Percentiles rank a stretch among this genome's conserved stretches.
Conservation (phyloP, 2,329 filamentous ascomycete species). For the Leptographium procerum region DNA sequence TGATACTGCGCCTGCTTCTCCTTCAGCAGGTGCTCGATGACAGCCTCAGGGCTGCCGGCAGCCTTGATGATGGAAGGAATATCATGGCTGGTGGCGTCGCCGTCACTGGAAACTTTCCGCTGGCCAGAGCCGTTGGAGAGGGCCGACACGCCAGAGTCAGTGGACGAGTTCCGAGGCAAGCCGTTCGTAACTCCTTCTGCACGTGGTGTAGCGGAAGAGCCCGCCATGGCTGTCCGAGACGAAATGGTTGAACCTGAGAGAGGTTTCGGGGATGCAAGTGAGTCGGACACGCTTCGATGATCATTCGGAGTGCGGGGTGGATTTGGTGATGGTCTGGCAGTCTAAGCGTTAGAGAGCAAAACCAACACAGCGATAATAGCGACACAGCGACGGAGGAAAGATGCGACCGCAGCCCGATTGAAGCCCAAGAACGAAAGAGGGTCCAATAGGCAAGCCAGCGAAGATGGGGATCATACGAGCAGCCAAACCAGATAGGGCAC, state of each 20-base stretch:
- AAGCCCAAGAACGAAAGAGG: not conserved
- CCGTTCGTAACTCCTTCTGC: conserved; percentile 28
- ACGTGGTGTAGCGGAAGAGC: conserved; percentile 29
- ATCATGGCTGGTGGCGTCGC: conserved; percentile 51
- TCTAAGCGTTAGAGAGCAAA: not conserved
- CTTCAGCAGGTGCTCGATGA: conserved; percentile 77
- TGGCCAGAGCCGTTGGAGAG: conserved; percentile 51
- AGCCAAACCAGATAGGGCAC: not conserved
- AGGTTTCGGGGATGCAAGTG: conserved; percentile 31
- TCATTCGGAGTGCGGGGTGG: conserved; percentile 35
- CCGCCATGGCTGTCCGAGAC: conserved; percentile 34
- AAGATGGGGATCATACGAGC: not conserved
- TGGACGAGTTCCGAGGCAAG: conserved; percentile 66
- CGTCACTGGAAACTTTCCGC: conserved; percentile 46
- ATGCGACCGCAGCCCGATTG: not conserved
- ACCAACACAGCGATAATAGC: too few species aligned
- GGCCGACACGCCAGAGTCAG: conserved; percentile 83
- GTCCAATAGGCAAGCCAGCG: not conserved
- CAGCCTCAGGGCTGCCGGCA: conserved; percentile 79
- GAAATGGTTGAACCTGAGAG: conserved; percentile 25
- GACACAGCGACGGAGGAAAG: not conserved
- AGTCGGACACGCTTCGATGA: conserved; percentile 31
- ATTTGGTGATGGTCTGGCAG: conserved; percentile 16
- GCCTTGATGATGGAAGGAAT: conserved; percentile 69
- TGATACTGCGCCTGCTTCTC: conserved; percentile 83